A percentile compares a stretch with the other conserved stretches of the same genome.
These are phyloP conservation scores for Trametes polyzona DNA, from an alignment of 1,284 basidiomycete species.

Conservation along the genomic window DNA sequence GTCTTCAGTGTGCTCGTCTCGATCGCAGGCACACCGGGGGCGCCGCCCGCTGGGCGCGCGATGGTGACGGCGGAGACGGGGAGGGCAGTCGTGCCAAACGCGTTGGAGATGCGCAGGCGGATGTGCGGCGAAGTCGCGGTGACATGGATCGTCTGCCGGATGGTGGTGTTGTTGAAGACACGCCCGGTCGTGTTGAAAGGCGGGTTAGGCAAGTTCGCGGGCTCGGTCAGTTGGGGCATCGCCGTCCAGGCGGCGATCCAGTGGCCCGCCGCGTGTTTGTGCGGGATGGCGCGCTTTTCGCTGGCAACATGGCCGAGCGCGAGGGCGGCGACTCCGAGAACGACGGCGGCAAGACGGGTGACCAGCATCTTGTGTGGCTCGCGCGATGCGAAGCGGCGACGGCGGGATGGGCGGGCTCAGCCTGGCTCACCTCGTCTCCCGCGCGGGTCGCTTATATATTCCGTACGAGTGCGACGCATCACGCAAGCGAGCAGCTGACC, in stretches of 20 bases:
- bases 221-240: conserved; percentile 53
- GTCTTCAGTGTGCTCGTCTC: conserved; percentile 38
- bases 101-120: conserved; percentile 51
- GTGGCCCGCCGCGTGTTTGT: conserved; percentile 30
- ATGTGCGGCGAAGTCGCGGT: conserved; percentile 44
- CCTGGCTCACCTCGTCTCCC: background rate
- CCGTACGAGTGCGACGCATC: background rate
- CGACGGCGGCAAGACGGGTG: background rate
- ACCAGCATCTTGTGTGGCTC: background rate
- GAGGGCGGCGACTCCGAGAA: background rate
- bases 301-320: background rate
- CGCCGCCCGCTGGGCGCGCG: conserved; percentile 43
- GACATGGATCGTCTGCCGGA: conserved; percentile 52
- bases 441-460: conserved; percentile 1
- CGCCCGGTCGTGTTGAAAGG: conserved; percentile 42
- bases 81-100: conserved; percentile 48
- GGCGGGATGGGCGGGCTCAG: background rate
- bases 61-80: conserved; percentile 48
- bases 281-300: background rate
- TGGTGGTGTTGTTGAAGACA: conserved; percentile 50
- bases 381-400: background rate
- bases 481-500: conserved; percentile 11
- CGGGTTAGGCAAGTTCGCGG: conserved; percentile 44
- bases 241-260: conserved; percentile 50
- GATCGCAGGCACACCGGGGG: conserved; percentile 43